Evolutionary conservation across 768 basidiomycete species (phyloP), one percentile per base, ranked within the genome.

Genomic region (Leucocoprinus birnbaumii): DNA sequence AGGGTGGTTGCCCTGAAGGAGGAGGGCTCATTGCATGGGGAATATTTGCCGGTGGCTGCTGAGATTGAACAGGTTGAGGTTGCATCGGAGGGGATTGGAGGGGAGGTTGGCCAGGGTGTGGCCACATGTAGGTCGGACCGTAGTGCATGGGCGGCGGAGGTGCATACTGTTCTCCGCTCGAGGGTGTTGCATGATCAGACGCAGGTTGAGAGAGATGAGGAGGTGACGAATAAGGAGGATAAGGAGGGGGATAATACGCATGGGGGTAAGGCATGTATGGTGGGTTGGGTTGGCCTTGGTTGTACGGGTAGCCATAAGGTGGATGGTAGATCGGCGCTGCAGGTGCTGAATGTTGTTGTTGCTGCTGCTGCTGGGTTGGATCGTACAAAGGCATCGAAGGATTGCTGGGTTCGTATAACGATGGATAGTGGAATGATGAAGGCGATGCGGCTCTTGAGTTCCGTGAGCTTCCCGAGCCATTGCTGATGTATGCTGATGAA

Each of bases 401-500:
- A 25, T 74, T 66, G 22, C 73, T 67, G 41, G 85, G 83, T 58
- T 91, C 91, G 61, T 91, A 90, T 37, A 91, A 69, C 1, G 83
- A 79, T 16, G 89, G 78, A 66, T 84, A 93, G 54, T 79, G 84
- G 71, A 91, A 87, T 25, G 87, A 82, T 24, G 54, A 55, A 2
- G 90, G 87, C 8, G 89, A 91, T 13, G 87, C 75, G 2, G 89
- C 85, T 60, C 89, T 74, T 22, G 88, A 90, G 60, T 80, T 83
- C 48, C 86, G 85, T 16, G 87, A 85, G 63, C 85, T 86, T 37
- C 73, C 76, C 16, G 83, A 79, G 3, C 80, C 80, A 62, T 76
- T 80, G 42, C 68, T 69, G 44, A 75, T 75, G 66, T 80, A 84
- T 27, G 69, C 71, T 56, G 68, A 76, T 37, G 82, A 78, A 40